Percentiles rank a stretch among this genome's conserved stretches.
These are phyloP conservation scores for Bisporella sp. DNA, from an alignment of 2,329 filamentous ascomycete genomes.

Conservation along the genomic window DNA sequence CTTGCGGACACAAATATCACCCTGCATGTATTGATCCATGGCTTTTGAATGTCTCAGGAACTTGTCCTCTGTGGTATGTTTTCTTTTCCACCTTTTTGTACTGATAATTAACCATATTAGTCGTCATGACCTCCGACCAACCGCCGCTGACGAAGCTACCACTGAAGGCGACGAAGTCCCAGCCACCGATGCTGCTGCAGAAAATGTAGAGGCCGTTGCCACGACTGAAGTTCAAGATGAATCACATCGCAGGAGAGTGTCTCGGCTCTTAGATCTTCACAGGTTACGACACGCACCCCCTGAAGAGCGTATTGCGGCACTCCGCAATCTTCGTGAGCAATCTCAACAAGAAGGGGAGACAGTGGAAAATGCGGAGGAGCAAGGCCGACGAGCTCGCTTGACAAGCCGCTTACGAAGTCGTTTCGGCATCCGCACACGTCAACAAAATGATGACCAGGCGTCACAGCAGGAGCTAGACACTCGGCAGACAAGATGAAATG, in stretches of 20 bases:
- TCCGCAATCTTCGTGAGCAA: constrained; percentile 42
- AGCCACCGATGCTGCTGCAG: background rate
- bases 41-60: constrained; percentile 63
- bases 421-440: constrained; percentile 23
- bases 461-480: background rate
- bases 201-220: constrained; percentile 33
- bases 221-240: constrained; percentile 5
- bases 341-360: constrained; percentile 13
- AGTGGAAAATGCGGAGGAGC: constrained; percentile 15
- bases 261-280: constrained; percentile 49
- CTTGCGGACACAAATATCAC: constrained; percentile 63
- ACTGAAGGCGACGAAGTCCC: background rate
- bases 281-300: constrained; percentile 50
- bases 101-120: constrained; percentile 19
- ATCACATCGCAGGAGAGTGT: constrained; percentile 36
- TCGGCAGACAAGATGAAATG: background rate
- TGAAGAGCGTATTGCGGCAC: constrained; percentile 54
- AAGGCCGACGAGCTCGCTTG: constrained; percentile 20
- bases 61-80: constrained; percentile 61
- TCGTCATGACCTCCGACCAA: constrained; percentile 29
- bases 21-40: constrained; percentile 63
- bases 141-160: background rate
- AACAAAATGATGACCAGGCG: constrained; percentile 10
- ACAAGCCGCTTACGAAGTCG: constrained; percentile 21
- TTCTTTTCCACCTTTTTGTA: background rate